Base-by-base conservation (phyloP, 2,329 filamentous ascomycete genomes). In the Paecilomyces sp. region DNA sequence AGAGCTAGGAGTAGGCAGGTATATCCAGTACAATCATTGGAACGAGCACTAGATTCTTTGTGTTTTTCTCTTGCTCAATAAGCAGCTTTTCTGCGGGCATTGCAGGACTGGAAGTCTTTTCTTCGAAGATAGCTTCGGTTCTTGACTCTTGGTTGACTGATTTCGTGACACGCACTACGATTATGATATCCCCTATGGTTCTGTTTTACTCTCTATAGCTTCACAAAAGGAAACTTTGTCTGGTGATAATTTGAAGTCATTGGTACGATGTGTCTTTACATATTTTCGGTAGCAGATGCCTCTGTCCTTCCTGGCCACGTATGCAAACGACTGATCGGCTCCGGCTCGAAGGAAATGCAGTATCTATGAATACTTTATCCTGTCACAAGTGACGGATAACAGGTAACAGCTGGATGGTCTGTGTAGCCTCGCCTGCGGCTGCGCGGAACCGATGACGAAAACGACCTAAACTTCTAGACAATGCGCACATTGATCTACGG, bases 1-100 rank as follows among this genome's bases (percentile, higher is more conserved):
- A 25, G 94, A 94, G 72, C 76, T 97, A 52, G 83, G 85, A 0
- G 83, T 94, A 62, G 91, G 92, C 31, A 84, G 92, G 64, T 94
- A 86, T 67, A 79, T 79, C 30, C 70, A 78, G 53, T 94, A 86
- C 67, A 79, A 78, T 31, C 70, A 78, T 51, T 65, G 76, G 24
- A 74, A 76, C 13, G 83, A 84, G 58, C 83, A 87, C 69, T 81
- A 64, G 66, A 53, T 53, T 22, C 51, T 22, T 18, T 18, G n/a
- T 22, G n/a, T 18, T 18, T 47, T 47, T 4, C 18, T 15, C 3
- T n/a, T 41, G 15, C 15, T 41, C 3, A n/a, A 41, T 41, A 41
- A 18, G 36, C 7, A 8, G n/a, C 41, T 47, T 47, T 47, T 47
- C n/a, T 47, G n/a, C 13, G 41, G 41, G n/a, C 41, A 15, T 18